Base-by-base conservation (phyloP, 768 basidiomycete species). In the Gloeopeniophorella convolvens region DNA sequence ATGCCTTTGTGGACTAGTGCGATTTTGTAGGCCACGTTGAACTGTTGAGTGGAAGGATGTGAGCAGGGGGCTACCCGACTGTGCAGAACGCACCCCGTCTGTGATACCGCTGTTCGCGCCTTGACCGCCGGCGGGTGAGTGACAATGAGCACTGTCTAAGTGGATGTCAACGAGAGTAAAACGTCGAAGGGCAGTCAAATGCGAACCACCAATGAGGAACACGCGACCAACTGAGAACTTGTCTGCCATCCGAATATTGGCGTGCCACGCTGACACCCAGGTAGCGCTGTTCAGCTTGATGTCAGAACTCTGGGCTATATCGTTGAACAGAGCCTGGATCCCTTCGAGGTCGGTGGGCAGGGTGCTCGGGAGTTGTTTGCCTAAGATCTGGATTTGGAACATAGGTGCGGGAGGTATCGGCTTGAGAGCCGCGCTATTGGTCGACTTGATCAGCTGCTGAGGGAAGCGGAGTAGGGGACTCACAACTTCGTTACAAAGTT, bases 81-180 rank as follows among this genome's bases (percentile, higher is more conserved):
- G 13, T 5, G 9, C 13, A 2, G 21, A 31, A 54, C 62, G n/a
- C 32, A 62, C 60, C 6, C 63, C 57, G 42, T 65, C 64, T 23
- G 62, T 60, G 8, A 66, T 50, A 28, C 63, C 59, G 10, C 60
- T 56, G 50, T 68, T 68, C 33, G 65, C 44, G 2, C 66, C 66
- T 47, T 66, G 50, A 1, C 68, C 73, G n/a, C 74, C 75, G 7
- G 65, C 64, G 13, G 72, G 72, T 26, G 68, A 68, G 48, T 76
- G 74, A 20, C 70, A 63, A 48, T 79, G 78, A 0, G 73, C 75
- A 20, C 73, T 70, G 55, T 79, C 77, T 79, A 46, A 13, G 30
- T n/a, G 45, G 47, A 2, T 42, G 20, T 32, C 5, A 20, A 5
- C 11, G 9, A 12, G 3, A 30, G 16, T 33, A 27, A 24, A 2